phyloP scores from a whole-genome alignment of 2,329 filamentous ascomycete genomes.

The Lachnellula hyalina region DNA sequence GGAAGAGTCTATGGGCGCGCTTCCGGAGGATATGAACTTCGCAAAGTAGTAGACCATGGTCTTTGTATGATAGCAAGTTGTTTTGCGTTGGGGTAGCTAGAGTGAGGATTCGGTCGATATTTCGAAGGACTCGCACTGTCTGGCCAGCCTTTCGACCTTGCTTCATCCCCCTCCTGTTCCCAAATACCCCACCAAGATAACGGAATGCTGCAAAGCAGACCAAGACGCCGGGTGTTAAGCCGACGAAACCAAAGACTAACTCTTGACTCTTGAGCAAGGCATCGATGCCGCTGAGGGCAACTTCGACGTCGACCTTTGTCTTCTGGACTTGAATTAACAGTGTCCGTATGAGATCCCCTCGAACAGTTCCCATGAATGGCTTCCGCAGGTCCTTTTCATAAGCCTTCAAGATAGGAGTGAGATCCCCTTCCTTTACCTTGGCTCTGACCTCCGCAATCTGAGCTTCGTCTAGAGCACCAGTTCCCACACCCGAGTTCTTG shows the following conservation, averaged over 20 bases:
- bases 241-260: constrained; percentile 95
- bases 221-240: constrained; percentile 86
- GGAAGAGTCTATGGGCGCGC: constrained; percentile 62
- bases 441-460: constrained; percentile 70
- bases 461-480: constrained; percentile 52
- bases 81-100: constrained; percentile 64
- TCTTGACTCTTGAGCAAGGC: constrained; percentile 92
- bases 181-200: constrained; percentile 67
- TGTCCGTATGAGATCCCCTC: constrained; percentile 82
- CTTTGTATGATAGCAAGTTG: constrained; percentile 79
- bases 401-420: constrained; percentile 84
- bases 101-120: constrained; percentile 76
- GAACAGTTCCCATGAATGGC: constrained; percentile 76
- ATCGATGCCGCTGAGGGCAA: constrained; percentile 94
- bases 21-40: constrained; percentile 80
- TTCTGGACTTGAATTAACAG: constrained; percentile 96
- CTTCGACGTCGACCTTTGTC: constrained; percentile 96
- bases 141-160: constrained; percentile 61
- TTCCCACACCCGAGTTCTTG: constrained; percentile 45
- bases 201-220: constrained; percentile 70
- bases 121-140: constrained; percentile 73
- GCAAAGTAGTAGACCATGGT: constrained; percentile 84
- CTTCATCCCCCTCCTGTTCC: constrained; percentile 62
- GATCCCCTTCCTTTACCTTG: constrained; percentile 84
- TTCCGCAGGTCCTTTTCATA: constrained; percentile 84